A percentile compares a stretch with the other conserved stretches of the same genome.
Evolutionary conservation across 2,329 filamentous ascomycete species (phyloP).

Genomic region (Venturia effusa): DNA sequence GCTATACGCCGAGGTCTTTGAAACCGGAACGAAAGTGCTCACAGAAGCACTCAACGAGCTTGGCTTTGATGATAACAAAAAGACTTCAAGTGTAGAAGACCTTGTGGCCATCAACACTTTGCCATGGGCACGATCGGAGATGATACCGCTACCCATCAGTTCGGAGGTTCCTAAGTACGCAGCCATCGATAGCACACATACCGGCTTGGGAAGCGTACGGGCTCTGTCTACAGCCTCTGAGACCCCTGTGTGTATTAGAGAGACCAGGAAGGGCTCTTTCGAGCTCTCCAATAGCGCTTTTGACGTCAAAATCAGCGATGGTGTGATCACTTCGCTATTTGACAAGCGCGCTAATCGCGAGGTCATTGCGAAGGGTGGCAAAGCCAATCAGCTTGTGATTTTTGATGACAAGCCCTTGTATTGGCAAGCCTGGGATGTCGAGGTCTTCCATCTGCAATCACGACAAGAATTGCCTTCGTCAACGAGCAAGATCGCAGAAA

Average conservation of each 20-base stretch:
- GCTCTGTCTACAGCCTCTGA: slow-evolving; percentile 19
- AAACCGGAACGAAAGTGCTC: slow-evolving; percentile 61
- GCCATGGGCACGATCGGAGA: slow-evolving; percentile 69
- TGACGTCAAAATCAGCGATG: slow-evolving; percentile 59
- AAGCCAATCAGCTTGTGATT: slow-evolving; percentile 84
- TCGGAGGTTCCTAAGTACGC: slow-evolving; percentile 16
- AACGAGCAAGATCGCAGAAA: slow-evolving; percentile 60
- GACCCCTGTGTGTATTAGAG: slow-evolving; percentile 35
- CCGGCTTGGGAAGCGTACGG: slow-evolving; percentile 31
- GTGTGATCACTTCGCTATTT: slow-evolving; percentile 73
- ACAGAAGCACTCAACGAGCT: slow-evolving; percentile 58
- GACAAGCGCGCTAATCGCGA: slow-evolving; percentile 67
- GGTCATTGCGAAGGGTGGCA: slow-evolving; percentile 58
- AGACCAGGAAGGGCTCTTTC: slow-evolving; percentile 52
- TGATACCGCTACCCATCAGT: slow-evolving; percentile 49
- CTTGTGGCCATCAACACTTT: slow-evolving; percentile 71
- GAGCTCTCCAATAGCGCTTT: slow-evolving; percentile 71
- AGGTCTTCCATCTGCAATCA: slow-evolving; percentile 88
- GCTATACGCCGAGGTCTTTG: slow-evolving; percentile 74
- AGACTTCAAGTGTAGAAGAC: slow-evolving; percentile 32
- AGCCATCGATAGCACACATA: slow-evolving; percentile 22
- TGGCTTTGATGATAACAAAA: slow-evolving; percentile 43
- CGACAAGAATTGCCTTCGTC: slow-evolving; percentile 62
- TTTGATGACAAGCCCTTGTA: slow-evolving; percentile 96
- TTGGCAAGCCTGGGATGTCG: slow-evolving; percentile 97